Base-by-base conservation (phyloP, 1,284 basidiomycete species). In the Grifola frondosa region DNA sequence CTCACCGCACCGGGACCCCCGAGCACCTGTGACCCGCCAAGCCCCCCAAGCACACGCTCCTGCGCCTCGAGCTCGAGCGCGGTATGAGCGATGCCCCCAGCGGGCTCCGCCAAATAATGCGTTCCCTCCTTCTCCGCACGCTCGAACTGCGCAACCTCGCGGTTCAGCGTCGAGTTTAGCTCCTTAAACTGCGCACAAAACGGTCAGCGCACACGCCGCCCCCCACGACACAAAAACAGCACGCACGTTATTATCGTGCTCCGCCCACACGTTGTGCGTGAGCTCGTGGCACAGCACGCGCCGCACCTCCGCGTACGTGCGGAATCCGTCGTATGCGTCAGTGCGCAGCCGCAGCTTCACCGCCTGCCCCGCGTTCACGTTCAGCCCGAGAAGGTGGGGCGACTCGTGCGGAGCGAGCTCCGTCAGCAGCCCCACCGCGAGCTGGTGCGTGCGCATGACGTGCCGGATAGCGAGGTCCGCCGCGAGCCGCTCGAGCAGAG, bases 331-430 rank as follows among this genome's bases (percentile, higher is more conserved):
- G 49, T 85, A 86, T 4, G 60, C 62, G 58, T 88, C 72, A 7
- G 84, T 88, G n/a, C 84, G 71, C 26, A 88, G 55, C 12, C 84
- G 74, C 3, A 88, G 64, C 57, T 81, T 80, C 53, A 89, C 85
- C 22, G 71, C 64, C 54, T 80, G 67, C 0, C 87, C 86, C 0
- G 64, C 68, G 44, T 81, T 81, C 36, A 76, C 74, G 59, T 90
- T 90, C 32, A 88, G 69, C 0, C 88, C 88, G 6, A 88, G 71
- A 9, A 89, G 63, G 15, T 78, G 67, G 0, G 87, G 85, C 42
- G 84, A 75, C 57, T 88, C 84, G 48, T 85, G 84, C 0, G 85
- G 85, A 22, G 84, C 84, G 28, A 89, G 75, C 62, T 89, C 85
- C 1, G 84, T 87, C 19, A 88, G 68, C 5, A 83, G 50, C 0